A percentile compares a stretch with the other conserved stretches of the same genome.
phyloP scores from a whole-genome alignment of 768 basidiomycete genomes.

The Serendipita sp. region DNA sequence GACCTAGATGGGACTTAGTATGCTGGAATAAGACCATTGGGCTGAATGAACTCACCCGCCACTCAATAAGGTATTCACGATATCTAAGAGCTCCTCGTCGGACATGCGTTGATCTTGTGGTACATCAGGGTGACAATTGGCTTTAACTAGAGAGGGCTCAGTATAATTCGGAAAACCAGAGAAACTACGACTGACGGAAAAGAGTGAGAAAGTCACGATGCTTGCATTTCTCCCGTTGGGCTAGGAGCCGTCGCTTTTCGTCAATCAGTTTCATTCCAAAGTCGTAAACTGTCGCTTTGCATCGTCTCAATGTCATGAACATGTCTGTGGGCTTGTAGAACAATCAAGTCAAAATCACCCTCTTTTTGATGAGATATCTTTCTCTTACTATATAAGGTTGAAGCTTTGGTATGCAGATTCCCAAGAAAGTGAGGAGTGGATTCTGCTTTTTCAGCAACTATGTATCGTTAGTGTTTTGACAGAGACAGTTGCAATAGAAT shows the following conservation, averaged over 20 bases:
- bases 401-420: slow-evolving; percentile 3
- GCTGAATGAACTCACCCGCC: slow-evolving; percentile 31
- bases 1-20: slow-evolving; percentile 23
- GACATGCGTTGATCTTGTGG: slow-evolving; percentile 57
- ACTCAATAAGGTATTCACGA: slow-evolving; percentile 80
- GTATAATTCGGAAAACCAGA: not conserved
- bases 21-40: not conserved
- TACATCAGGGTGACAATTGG: slow-evolving; percentile 58
- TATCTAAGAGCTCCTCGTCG: slow-evolving; percentile 73
- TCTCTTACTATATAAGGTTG: not conserved
- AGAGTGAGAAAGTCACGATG: slow-evolving; percentile 58
- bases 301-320: slow-evolving; percentile 33
- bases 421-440: slow-evolving; percentile 34
- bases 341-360: not conserved
- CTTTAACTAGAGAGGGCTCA: slow-evolving; percentile 41
- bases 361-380: not conserved
- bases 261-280: slow-evolving; percentile 62
- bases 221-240: slow-evolving; percentile 33
- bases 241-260: slow-evolving; percentile 59
- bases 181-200: slow-evolving; percentile 36
- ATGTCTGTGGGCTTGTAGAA: slow-evolving; percentile 37
- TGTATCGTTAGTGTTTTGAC: slow-evolving; percentile 15
- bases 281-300: slow-evolving; percentile 44
- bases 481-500: not conserved
- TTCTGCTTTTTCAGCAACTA: slow-evolving; percentile 40